Evolutionary conservation across 1,139 yeast species (phyloP).

Genomic region (Citeromyces siamensis): DNA sequence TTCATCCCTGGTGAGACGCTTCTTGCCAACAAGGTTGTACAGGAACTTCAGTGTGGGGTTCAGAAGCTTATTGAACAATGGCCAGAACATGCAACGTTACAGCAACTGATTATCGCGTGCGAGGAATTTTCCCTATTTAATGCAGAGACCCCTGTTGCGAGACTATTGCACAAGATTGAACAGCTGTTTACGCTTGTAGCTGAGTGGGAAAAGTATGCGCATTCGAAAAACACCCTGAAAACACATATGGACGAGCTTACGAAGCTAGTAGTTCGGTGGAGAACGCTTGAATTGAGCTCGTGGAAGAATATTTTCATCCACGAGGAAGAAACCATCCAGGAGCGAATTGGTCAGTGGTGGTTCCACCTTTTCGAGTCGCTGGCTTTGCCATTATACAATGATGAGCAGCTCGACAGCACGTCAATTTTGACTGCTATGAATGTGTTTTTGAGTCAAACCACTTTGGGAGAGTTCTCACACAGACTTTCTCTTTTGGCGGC

Average conservation of each 20-base stretch:
- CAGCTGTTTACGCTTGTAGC: slow-evolving; percentile 70
- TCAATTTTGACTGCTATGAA: slow-evolving; percentile 60
- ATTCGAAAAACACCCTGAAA: slow-evolving; percentile 57
- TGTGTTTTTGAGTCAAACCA: slow-evolving; percentile 62
- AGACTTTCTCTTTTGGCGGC: slow-evolving; percentile 52
- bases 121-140: slow-evolving; percentile 56
- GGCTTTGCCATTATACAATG: slow-evolving; percentile 32
- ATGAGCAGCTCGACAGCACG: slow-evolving; percentile 20
- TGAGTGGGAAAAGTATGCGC: slow-evolving; percentile 94
- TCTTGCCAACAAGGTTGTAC: slow-evolving; percentile 40
- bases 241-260: slow-evolving; percentile 46
- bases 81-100: slow-evolving; percentile 94
- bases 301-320: slow-evolving; percentile 69
- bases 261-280: slow-evolving; percentile 73
- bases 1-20: slow-evolving; percentile 48
- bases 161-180: slow-evolving; percentile 71
- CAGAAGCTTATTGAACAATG: slow-evolving; percentile 48
- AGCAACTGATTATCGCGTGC: slow-evolving; percentile 52
- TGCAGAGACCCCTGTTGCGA: slow-evolving; percentile 60
- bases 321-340: slow-evolving; percentile 46
- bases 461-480: slow-evolving; percentile 57
- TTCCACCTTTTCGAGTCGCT: slow-evolving; percentile 75
- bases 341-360: slow-evolving; percentile 76
- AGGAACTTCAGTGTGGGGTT: slow-evolving; percentile 33
- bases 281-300: slow-evolving; percentile 72